Conservation (phyloP, 345 rosid genomes). For the Hibiscus tridactylites region DNA sequence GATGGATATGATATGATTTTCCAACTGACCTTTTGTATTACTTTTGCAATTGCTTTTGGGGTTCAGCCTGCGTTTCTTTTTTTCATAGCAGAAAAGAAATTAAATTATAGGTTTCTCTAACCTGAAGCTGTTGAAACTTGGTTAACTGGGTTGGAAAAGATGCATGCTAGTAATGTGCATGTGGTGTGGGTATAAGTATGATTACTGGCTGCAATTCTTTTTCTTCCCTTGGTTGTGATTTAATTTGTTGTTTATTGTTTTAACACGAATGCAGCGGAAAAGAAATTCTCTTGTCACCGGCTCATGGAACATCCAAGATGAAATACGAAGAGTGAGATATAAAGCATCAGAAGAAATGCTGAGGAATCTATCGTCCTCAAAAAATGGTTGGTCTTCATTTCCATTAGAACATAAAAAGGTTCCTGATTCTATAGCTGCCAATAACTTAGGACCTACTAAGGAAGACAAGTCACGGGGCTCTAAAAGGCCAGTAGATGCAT, state of each 20-base stretch:
- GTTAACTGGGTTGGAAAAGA: not conserved
- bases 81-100: not conserved
- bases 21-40: not conserved
- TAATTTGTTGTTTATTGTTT: conserved; percentile 8
- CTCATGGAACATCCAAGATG: conserved; percentile 82
- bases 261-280: conserved; percentile 43
- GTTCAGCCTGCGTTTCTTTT: not conserved
- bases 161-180: not conserved
- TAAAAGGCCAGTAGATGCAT: conserved; percentile 19
- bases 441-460: conserved; percentile 18
- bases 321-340: conserved; percentile 78
- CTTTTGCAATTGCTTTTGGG: not conserved
- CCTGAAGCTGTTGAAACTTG: not conserved
- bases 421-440: conserved; percentile 15
- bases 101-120: not conserved
- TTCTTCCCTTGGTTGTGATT: not conserved
- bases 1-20: not conserved
- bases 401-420: conserved; percentile 30
- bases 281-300: conserved; percentile 40
- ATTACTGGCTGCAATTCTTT: not conserved
- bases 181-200: not conserved
- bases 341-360: conserved; percentile 85
- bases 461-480: conserved; percentile 18
- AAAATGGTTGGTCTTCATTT: conserved; percentile 38
- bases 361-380: conserved; percentile 36